These are phyloP conservation scores for Aspergillus ochraceus DNA, from an alignment of 2,329 filamentous ascomycete genomes.

Conservation along the genomic window DNA sequence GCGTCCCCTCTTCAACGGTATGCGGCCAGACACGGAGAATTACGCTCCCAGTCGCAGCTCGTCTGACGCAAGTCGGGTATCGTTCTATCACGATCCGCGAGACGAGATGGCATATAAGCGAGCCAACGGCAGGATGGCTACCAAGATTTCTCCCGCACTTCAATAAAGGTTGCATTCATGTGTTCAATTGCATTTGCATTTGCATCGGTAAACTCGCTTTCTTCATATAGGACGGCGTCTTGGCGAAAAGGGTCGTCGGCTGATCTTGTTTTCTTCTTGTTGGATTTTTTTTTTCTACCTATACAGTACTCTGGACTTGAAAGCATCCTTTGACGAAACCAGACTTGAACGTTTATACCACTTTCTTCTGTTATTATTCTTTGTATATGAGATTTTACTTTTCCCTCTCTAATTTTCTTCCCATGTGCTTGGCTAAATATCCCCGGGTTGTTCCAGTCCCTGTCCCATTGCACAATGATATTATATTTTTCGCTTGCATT, in stretches of 20 bases:
- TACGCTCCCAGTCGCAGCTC: conserved; percentile 27
- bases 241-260: conserved; percentile 10
- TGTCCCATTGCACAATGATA: conserved; percentile 3
- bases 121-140: conserved; percentile 35
- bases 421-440: conserved; percentile 14
- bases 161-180: conserved; percentile 10
- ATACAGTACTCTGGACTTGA: conserved; percentile 1
- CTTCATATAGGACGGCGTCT: conserved; percentile 20
- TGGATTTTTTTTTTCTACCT: conserved; percentile 1
- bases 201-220: not conserved
- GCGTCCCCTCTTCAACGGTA: conserved; percentile 44
- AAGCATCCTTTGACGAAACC: conserved; percentile 13
- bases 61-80: conserved; percentile 25
- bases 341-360: conserved; percentile 20
- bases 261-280: not conserved
- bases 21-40: conserved; percentile 39
- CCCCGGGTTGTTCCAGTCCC: conserved; percentile 4
- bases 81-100: conserved; percentile 25
- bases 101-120: conserved; percentile 37
- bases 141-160: conserved; percentile 29
- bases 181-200: not conserved
- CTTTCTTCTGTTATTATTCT: conserved; percentile 6
- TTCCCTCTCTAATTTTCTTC: conserved; percentile 10
- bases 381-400: conserved; percentile 20
- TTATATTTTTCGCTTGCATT: conserved; percentile 4